phyloP scores from a whole-genome alignment of 192 early-diverging fungal species.

The Pilobolus umbonatus region DNA sequence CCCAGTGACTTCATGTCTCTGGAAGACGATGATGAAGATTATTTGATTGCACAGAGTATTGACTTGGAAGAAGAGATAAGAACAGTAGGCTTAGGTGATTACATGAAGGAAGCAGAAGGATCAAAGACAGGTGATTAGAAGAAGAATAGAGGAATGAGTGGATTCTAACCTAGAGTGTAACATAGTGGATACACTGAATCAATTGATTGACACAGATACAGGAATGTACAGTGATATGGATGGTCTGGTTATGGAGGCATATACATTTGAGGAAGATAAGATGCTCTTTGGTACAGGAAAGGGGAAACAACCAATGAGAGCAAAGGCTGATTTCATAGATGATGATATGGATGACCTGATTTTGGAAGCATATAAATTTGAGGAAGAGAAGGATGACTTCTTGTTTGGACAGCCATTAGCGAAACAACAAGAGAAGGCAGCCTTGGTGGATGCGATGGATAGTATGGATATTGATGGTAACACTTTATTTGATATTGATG shows the following conservation, averaged over 20 bases:
- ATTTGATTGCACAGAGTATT: not conserved
- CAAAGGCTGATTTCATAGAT: not conserved
- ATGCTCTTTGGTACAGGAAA: too few relatives aligned
- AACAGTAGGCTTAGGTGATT: not conserved
- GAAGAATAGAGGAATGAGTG: not conserved
- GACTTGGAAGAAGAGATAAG: not conserved
- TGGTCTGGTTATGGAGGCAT: too few relatives aligned
- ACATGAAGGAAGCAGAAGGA: not conserved
- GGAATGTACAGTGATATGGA: too few relatives aligned
- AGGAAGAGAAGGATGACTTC: not conserved
- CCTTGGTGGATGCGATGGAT: not conserved
- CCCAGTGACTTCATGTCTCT: constrained; percentile 1
- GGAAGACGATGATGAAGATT: constrained; percentile 9
- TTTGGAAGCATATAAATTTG: not conserved
- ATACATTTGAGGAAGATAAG: too few relatives aligned
- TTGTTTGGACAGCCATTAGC: not conserved
- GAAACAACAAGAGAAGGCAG: not conserved
- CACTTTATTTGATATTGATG: not conserved
- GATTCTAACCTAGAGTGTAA: too few relatives aligned
- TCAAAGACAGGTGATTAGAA: not conserved
- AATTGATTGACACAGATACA: too few relatives aligned
- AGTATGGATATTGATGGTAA: constrained; percentile 7
- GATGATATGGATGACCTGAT: not conserved
- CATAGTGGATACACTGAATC: too few relatives aligned
- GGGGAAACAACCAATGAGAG: not conserved